These are phyloP conservation scores for Globisporangium nunn DNA, from an alignment of 352 stramenopile species.

Conservation along the genomic window DNA sequence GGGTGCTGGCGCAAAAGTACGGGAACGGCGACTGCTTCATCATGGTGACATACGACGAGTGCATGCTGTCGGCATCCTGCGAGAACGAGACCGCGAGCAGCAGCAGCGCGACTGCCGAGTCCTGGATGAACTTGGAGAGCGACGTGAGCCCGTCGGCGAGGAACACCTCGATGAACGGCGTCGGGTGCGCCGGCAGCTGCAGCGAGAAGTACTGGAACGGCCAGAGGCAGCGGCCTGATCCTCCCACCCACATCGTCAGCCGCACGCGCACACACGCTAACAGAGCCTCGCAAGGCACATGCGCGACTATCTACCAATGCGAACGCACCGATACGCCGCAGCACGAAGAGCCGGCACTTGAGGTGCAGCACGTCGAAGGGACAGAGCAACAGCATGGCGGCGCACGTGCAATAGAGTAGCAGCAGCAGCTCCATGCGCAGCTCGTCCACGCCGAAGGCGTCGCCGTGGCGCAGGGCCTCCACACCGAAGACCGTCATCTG, in stretches of 20 bases:
- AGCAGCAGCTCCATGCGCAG: slow-evolving; percentile 64
- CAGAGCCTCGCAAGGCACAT: no score
- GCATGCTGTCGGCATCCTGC: slow-evolving; percentile 34
- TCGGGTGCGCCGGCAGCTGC: slow-evolving; percentile 37
- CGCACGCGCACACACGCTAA: no score
- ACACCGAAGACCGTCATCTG: slow-evolving; percentile 54
- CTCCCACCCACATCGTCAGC: no score
- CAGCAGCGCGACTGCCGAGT: slow-evolving; percentile 52
- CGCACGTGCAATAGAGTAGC: slow-evolving; percentile 46
- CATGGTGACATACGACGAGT: slow-evolving; percentile 54
- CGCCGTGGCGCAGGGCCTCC: slow-evolving; percentile 29
- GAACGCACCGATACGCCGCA: slow-evolving; percentile 34
- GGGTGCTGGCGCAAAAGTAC: slow-evolving; percentile 59
- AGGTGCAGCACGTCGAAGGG: slow-evolving; percentile 64
- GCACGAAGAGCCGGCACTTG: slow-evolving; percentile 53
- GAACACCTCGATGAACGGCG: slow-evolving; percentile 76
- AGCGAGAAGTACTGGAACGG: slow-evolving; percentile 61
- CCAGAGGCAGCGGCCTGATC: slow-evolving; percentile 39
- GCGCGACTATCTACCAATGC: not conserved
- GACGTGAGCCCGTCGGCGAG: slow-evolving; percentile 76
- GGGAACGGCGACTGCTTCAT: slow-evolving; percentile 66
- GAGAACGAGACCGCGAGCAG: slow-evolving; percentile 54
- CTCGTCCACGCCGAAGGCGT: slow-evolving; percentile 40
- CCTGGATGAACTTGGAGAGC: slow-evolving; percentile 80
- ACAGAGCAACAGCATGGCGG: slow-evolving; percentile 41